Percentiles rank a stretch among this genome's conserved stretches.
phyloP scores from a whole-genome alignment of 2,329 filamentous ascomycete genomes.

The Orbilia ellipsospora region DNA sequence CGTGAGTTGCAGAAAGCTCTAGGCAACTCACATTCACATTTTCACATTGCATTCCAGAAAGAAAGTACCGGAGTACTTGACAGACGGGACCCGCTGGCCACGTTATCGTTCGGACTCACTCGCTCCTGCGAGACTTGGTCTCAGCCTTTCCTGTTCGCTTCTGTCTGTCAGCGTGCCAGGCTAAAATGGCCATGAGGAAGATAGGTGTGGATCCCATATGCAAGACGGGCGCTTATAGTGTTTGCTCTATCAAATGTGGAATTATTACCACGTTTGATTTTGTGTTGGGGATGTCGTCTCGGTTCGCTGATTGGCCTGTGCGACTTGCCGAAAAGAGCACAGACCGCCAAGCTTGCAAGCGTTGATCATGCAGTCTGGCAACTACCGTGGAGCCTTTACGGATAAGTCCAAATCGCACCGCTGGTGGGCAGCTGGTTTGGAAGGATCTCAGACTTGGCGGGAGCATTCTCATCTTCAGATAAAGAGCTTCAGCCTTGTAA shows the following conservation, averaged over 20 bases:
- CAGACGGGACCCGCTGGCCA: constrained; percentile 8
- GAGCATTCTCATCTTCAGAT: neutral
- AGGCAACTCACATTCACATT: constrained; percentile 42
- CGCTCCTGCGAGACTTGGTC: constrained; percentile 32
- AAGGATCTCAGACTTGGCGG: neutral
- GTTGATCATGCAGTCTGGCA: constrained; percentile 29
- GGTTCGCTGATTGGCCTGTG: constrained; percentile 54
- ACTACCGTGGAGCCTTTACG: constrained; percentile 9
- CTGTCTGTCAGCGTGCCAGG: constrained; percentile 38
- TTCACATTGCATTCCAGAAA: constrained; percentile 25
- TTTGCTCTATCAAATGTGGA: constrained; percentile 30
- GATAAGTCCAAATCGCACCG: neutral
- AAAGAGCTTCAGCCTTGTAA: neutral
- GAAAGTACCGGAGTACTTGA: constrained; percentile 11
- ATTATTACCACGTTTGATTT: constrained; percentile 44
- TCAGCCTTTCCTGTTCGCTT: constrained; percentile 46
- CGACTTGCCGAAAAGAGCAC: constrained; percentile 46
- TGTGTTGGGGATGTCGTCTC: constrained; percentile 47
- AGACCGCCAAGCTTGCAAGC: constrained; percentile 22
- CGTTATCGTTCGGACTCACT: constrained; percentile 32
- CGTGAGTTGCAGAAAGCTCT: constrained; percentile 39
- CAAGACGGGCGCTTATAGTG: constrained; percentile 42
- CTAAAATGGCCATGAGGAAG: constrained; percentile 52
- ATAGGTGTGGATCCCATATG: constrained; percentile 34
- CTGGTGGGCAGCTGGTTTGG: neutral